Conservation (phyloP, 148 eudicot genomes). For the Silene conica region DNA sequence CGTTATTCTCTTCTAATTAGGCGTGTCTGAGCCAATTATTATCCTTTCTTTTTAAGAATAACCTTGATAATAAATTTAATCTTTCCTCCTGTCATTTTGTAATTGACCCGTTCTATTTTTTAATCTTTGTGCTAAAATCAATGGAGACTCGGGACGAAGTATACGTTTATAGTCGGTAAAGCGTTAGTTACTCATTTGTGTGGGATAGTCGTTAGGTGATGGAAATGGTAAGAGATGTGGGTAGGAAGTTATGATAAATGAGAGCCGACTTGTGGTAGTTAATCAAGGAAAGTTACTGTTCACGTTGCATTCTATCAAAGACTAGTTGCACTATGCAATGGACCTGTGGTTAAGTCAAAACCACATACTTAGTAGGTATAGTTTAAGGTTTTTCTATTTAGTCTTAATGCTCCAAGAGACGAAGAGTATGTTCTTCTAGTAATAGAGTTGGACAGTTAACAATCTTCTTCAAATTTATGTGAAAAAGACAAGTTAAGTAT, state of each 20-base stretch:
- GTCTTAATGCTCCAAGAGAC: too few relatives aligned
- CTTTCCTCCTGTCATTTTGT: too few relatives aligned
- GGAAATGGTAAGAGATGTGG: not conserved
- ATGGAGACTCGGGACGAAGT: not conserved
- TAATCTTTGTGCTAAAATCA: too few relatives aligned
- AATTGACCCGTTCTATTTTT: too few relatives aligned
- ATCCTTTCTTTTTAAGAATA: too few relatives aligned
- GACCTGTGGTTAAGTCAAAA: not conserved
- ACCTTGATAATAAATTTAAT: too few relatives aligned
- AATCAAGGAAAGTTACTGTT: not conserved
- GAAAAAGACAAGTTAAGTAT: too few relatives aligned
- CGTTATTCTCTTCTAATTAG: too few relatives aligned
- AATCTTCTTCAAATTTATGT: too few relatives aligned
- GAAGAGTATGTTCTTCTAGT: not conserved
- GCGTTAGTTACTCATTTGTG: not conserved
- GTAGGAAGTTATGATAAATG: not conserved
- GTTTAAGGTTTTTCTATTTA: too few relatives aligned
- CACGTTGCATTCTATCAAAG: not conserved
- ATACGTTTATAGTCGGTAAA: not conserved
- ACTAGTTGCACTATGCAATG: not conserved
- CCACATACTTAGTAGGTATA: not conserved
- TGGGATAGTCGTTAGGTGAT: not conserved
- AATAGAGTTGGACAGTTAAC: not conserved
- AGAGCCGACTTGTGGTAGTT: not conserved
- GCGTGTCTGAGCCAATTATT: too few relatives aligned